Percentiles rank a stretch among this genome's conserved stretches.
These are phyloP conservation scores for Skeletonema potamos DNA, from an alignment of 108 stramenopile genomes.

Conservation along the genomic window DNA sequence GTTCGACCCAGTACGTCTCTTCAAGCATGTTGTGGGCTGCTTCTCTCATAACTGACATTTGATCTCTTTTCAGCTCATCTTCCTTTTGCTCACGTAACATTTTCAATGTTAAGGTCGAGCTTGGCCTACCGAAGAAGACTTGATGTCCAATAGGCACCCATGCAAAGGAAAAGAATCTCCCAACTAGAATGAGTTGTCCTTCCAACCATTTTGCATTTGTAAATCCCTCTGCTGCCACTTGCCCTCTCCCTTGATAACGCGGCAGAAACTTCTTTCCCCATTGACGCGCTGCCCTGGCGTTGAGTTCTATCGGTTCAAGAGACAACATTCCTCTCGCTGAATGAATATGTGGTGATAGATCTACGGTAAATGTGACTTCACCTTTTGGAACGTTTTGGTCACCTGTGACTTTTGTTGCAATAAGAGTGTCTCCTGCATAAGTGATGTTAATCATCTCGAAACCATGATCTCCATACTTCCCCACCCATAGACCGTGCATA, in stretches of 20 bases:
- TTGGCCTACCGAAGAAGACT: slow-evolving; percentile 80
- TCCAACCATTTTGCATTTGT: slow-evolving; percentile 63
- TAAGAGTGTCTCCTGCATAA: slow-evolving; percentile 59
- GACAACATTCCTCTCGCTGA: background rate
- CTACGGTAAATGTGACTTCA: slow-evolving; percentile 66
- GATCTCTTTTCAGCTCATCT: slow-evolving; percentile 23
- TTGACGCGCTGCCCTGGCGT: slow-evolving; percentile 55
- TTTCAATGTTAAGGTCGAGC: slow-evolving; percentile 59
- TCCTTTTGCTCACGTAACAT: slow-evolving; percentile 47
- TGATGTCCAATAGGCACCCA: slow-evolving; percentile 81
- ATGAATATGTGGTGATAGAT: slow-evolving; percentile 45
- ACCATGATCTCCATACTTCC: slow-evolving; percentile 74
- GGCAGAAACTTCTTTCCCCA: slow-evolving; percentile 72
- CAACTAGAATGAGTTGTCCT: slow-evolving; percentile 77
- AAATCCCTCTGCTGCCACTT: slow-evolving; percentile 70
- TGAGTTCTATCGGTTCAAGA: slow-evolving; percentile 70
- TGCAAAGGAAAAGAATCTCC: slow-evolving; percentile 72
- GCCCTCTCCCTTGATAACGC: slow-evolving; percentile 64
- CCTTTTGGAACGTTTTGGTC: slow-evolving; percentile 73
- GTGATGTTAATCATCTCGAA: slow-evolving; percentile 88
- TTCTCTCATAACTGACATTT: slow-evolving; percentile 15
- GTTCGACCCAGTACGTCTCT: slow-evolving; percentile 30
- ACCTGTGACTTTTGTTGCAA: slow-evolving; percentile 78
- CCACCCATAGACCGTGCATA: slow-evolving; percentile 79
- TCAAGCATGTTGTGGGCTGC: slow-evolving; percentile 17